These are phyloP conservation scores for Saccharum officinarum DNA, from an alignment of 176 grass and related monocot genomes.

Conservation along the genomic window DNA sequence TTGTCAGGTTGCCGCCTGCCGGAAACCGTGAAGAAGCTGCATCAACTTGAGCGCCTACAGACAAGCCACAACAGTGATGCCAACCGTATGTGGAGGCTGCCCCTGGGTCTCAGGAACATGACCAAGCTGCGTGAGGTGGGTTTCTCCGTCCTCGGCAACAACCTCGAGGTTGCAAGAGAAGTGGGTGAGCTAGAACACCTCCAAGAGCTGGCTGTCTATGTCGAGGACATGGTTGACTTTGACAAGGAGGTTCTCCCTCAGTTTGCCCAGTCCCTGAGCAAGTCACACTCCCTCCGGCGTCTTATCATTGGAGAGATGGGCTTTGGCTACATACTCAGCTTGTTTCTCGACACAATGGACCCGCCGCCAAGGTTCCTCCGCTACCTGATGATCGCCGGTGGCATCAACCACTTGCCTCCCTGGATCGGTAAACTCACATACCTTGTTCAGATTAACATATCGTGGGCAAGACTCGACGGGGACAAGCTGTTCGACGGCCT, in stretches of 20 bases:
- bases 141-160: not conserved
- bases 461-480: not conserved
- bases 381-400: not conserved
- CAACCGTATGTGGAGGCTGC: not conserved
- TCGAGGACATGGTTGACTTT: not conserved
- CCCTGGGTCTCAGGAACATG: not conserved
- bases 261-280: not conserved
- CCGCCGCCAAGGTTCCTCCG: not conserved
- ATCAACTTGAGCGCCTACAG: not conserved
- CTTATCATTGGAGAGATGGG: not conserved
- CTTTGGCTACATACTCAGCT: rapidly evolving
- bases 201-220: not conserved
- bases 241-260: not conserved
- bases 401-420: not conserved
- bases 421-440: not conserved
- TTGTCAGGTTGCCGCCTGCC: not conserved
- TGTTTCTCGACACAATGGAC: not conserved
- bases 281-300: not conserved
- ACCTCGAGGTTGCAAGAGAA: not conserved
- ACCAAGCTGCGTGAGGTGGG: not conserved
- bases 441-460: not conserved
- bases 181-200: not conserved
- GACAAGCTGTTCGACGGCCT: not conserved
- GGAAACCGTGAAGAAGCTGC: not conserved
- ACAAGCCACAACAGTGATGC: not conserved